Conservation (phyloP, 768 basidiomycete species). For the Leucocoprinus birnbaumii region DNA sequence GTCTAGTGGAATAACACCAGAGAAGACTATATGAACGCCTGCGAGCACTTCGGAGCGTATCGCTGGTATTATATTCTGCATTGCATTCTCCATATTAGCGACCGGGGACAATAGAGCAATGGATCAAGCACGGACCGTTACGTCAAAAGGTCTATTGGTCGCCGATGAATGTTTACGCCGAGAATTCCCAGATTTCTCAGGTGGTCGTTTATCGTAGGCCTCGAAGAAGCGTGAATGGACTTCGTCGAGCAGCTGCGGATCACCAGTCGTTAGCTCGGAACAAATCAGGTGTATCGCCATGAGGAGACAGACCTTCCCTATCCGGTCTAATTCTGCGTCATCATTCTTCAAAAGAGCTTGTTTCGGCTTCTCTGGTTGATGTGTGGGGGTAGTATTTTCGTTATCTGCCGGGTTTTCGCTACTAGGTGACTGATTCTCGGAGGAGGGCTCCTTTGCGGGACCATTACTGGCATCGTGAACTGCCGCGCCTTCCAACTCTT, state of each 20-base stretch:
- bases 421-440: background rate
- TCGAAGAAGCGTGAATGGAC: conserved; percentile 78
- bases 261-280: background rate
- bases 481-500: conserved; percentile 57
- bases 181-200: conserved; percentile 24
- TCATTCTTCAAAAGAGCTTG: conserved; percentile 87
- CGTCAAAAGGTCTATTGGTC: conserved; percentile 52
- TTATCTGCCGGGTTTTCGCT: conserved; percentile 18
- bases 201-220: conserved; percentile 49
- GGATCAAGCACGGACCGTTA: conserved; percentile 56
- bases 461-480: conserved; percentile 19
- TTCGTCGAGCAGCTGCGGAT: conserved; percentile 67
- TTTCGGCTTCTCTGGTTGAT: conserved; percentile 45
- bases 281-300: conserved; percentile 2
- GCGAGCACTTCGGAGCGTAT: conserved; percentile 75
- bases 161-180: conserved; percentile 23
- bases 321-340: conserved; percentile 75
- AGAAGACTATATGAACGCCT: conserved; percentile 85
- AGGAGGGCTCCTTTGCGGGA: background rate
- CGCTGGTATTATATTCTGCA: conserved; percentile 79
- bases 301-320: conserved; percentile 56
- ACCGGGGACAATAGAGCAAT: conserved; percentile 2
- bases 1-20: conserved; percentile 92
- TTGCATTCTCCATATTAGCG: conserved; percentile 1
- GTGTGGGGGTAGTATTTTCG: conserved; percentile 15